Conservation (phyloP, 495 filamentous ascomycete genomes). For the Glarea lozoyensis region DNA sequence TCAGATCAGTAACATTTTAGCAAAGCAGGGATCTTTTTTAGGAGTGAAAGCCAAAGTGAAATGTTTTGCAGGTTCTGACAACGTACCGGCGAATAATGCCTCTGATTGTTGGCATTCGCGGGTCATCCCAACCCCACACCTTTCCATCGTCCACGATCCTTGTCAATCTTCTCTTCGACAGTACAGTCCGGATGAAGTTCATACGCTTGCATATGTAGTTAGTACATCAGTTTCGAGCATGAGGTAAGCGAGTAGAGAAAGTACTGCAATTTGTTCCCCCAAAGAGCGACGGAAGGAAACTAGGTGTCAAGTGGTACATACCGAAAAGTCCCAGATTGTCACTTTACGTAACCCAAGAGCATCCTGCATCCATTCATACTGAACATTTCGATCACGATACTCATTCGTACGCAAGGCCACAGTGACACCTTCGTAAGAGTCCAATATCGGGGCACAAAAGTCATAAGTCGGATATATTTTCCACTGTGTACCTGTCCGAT, state of each 20-base stretch:
- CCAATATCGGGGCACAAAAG: conserved; percentile 82
- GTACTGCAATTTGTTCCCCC: too few relatives aligned
- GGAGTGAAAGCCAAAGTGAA: too few relatives aligned
- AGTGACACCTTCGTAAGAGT: conserved; percentile 82
- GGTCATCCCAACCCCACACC: conserved; percentile 78
- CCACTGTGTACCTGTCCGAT: conserved; percentile 65
- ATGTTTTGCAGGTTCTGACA: too few relatives aligned
- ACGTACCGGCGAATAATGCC: conserved; percentile 65
- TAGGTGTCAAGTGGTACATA: too few relatives aligned
- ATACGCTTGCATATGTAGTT: too few relatives aligned
- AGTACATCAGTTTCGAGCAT: too few relatives aligned
- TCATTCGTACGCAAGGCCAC: conserved; percentile 90
- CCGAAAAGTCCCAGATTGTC: conserved; percentile 94
- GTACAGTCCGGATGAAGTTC: conserved; percentile 83
- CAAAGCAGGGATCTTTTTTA: too few relatives aligned
- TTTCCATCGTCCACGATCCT: conserved; percentile 77
- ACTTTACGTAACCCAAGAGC: conserved; percentile 74
- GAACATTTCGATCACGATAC: conserved; percentile 90
- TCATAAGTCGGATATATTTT: conserved; percentile 94
- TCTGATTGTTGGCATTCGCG: conserved; percentile 69
- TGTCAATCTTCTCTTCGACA: conserved; percentile 89
- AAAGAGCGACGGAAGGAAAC: too few relatives aligned
- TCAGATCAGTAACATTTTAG: too few relatives aligned
- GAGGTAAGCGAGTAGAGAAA: too few relatives aligned
- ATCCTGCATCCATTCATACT: conserved; percentile 91